Evolutionary conservation across 2,329 filamentous ascomycete genomes (phyloP).

Genomic region (Tolypocladium nubicola): DNA sequence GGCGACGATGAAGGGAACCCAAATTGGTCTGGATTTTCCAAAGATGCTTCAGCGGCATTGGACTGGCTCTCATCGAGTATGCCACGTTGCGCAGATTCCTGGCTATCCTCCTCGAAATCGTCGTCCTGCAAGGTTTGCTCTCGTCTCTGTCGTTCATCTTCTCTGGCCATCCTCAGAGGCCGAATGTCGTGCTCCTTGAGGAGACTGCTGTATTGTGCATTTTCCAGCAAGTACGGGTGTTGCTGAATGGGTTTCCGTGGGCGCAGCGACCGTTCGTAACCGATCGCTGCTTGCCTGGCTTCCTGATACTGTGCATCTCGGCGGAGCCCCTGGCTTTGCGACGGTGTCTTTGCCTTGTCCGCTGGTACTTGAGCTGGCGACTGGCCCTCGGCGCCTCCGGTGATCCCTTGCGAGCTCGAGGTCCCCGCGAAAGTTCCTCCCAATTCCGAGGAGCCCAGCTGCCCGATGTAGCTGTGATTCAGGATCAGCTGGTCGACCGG

Average conservation of each 20-base stretch:
- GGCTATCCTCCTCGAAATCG: constrained; percentile 42
- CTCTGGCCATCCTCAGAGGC: constrained; percentile 33
- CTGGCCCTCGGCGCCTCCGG: background rate
- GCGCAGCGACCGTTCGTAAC: constrained; percentile 39
- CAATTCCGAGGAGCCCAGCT: background rate
- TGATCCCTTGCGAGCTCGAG: background rate
- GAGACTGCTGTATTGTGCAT: constrained; percentile 39
- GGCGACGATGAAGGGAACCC: constrained; percentile 18
- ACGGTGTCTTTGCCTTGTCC: background rate
- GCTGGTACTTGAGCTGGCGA: background rate
- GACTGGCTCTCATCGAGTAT: constrained; percentile 25
- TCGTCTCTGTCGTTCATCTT: constrained; percentile 13
- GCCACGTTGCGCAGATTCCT: constrained; percentile 23
- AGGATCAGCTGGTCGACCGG: constrained; percentile 10
- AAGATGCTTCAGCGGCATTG: constrained; percentile 7
- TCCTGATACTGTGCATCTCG: constrained; percentile 4
- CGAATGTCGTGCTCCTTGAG: constrained; percentile 45
- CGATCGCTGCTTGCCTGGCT: constrained; percentile 16
- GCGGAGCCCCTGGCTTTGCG: background rate
- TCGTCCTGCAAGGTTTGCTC: constrained; percentile 39
- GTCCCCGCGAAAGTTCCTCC: background rate
- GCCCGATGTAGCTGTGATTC: background rate
- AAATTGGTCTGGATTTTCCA: constrained; percentile 10
- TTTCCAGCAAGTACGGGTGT: constrained; percentile 48
- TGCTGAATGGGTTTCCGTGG: constrained; percentile 51